Percentiles rank a stretch among this genome's conserved stretches.
These are phyloP conservation scores for Camellia lanceoleosa DNA, from an alignment of 148 eudicot species.

Conservation along the genomic window DNA sequence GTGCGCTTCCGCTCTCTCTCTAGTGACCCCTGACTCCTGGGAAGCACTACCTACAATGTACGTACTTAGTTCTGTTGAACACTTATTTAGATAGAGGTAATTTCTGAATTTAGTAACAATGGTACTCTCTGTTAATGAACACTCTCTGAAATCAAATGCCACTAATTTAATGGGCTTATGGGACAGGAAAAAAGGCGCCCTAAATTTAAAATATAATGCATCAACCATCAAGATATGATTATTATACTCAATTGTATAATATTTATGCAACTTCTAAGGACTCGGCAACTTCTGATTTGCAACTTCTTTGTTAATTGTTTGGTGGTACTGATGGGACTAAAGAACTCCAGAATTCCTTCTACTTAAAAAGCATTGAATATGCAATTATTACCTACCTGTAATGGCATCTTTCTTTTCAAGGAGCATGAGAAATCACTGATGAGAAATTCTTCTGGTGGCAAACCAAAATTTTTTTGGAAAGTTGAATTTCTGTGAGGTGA, in stretches of 20 bases:
- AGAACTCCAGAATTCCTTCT: background rate
- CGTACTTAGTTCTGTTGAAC: too few species aligned
- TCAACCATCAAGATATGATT: too few species aligned
- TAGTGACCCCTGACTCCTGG: too few species aligned
- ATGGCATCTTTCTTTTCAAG: constrained; percentile 67
- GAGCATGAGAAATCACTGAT: constrained; percentile 85
- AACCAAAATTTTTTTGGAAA: constrained; percentile 76
- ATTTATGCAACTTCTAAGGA: background rate
- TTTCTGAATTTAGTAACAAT: too few species aligned
- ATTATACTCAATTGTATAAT: background rate
- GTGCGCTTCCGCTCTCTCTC: too few species aligned
- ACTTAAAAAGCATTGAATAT: background rate
- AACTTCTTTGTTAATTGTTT: background rate
- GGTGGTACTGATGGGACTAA: background rate
- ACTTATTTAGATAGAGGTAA: too few species aligned
- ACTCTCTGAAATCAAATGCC: too few species aligned
- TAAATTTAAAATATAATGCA: background rate
- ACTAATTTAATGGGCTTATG: too few species aligned
- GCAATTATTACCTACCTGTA: constrained; percentile 73
- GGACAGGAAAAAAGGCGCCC: background rate
- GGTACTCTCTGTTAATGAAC: too few species aligned
- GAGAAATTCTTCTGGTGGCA: constrained; percentile 90
- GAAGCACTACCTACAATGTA: too few species aligned
- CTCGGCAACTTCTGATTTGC: background rate
- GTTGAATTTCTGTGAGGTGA: constrained; percentile 81